These are phyloP conservation scores for Cercospora canescens DNA, from an alignment of 2,329 filamentous ascomycete genomes.

Conservation along the genomic window DNA sequence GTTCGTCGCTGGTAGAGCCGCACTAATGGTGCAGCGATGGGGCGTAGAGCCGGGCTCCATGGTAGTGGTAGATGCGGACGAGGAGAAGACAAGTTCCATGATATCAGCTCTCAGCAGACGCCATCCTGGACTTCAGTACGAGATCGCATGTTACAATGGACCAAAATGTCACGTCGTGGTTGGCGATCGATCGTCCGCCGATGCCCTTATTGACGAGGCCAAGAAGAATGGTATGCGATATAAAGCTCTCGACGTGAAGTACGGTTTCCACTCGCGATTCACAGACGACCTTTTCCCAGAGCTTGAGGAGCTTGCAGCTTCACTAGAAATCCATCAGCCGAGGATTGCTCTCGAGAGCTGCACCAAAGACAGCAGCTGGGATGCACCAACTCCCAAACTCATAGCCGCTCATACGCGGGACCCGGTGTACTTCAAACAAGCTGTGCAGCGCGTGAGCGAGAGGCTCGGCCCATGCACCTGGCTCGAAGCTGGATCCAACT, in stretches of 20 bases:
- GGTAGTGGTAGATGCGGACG: slow-evolving; percentile 14
- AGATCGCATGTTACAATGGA: slow-evolving; percentile 23
- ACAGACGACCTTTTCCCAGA: slow-evolving; percentile 7
- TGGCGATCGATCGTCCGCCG: neutral
- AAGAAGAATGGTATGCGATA: neutral
- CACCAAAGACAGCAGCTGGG: neutral
- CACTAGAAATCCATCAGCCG: slow-evolving; percentile 4
- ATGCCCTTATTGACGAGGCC: neutral
- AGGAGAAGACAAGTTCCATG: neutral
- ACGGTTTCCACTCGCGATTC: slow-evolving; percentile 21
- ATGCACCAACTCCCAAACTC: neutral
- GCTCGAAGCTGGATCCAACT: slow-evolving; percentile 20
- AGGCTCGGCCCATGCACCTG: slow-evolving; percentile 1
- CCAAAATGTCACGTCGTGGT: slow-evolving; percentile 9
- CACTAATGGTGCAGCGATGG: slow-evolving; percentile 7
- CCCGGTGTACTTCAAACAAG: slow-evolving; percentile 15
- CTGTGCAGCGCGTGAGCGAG: slow-evolving; percentile 6
- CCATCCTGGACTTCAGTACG: neutral
- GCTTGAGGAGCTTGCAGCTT: slow-evolving; percentile 1
- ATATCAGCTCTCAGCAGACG: neutral
- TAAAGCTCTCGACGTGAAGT: slow-evolving; percentile 15
- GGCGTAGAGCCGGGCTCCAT: slow-evolving; percentile 15
- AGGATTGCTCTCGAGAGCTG: slow-evolving; percentile 9
- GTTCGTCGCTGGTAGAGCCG: slow-evolving; percentile 13
- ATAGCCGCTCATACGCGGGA: slow-evolving; percentile 11